Evolutionary conservation across 2,329 filamentous ascomycete species (phyloP), one percentile per base, ranked within the genome.

Genomic region (Rhynchosporium secalis): DNA sequence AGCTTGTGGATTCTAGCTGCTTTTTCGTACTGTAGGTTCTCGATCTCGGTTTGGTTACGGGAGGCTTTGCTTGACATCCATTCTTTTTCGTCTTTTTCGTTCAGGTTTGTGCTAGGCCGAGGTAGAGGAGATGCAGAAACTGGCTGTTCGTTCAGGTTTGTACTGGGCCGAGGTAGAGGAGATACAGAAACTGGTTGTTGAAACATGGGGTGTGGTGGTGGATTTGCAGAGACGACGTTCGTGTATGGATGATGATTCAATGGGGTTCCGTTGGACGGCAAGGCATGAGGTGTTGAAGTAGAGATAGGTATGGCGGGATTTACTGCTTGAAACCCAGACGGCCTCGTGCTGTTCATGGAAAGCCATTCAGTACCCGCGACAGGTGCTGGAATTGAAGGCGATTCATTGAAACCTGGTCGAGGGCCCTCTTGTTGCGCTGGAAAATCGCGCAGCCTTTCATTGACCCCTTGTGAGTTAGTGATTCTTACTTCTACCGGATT

Each of bases 21-120:
- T 38, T 41, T n/a, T 20, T 58, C 56, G 20, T 33, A 20, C 10
- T 51, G 41, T 20, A 58, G 46, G 20, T 31, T 51, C 12, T 40
- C 46, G 26, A 58, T 58, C 36, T 58, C 33, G 13, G 26, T 29
- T 9, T 31, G 45, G 36, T 20, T 41, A 26, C 33, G 41, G 20
- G 3, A 20, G 10, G 38, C 56, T 51, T 58, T 58, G 9, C 33
- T 54, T 12, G 51, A 29, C 51, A 54, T 54, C 51, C 51, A 54
- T 40, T 41, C 33, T 7, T 54, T 54, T 10, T 54, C 51, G 33
- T 40, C 33, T 13, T 33, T 12, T 9, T 40, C 36, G 51, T 54
- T 40, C 9, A n/a, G 49, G 7, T 9, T 10, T 12, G 46, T 26
- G 1, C 15, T 40, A 3, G 31, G 5, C 6, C 38, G 36, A n/a